These are phyloP conservation scores for Phtheirospermum japonicum DNA, from an alignment of 257 asterid genomes.

Conservation along the genomic window DNA sequence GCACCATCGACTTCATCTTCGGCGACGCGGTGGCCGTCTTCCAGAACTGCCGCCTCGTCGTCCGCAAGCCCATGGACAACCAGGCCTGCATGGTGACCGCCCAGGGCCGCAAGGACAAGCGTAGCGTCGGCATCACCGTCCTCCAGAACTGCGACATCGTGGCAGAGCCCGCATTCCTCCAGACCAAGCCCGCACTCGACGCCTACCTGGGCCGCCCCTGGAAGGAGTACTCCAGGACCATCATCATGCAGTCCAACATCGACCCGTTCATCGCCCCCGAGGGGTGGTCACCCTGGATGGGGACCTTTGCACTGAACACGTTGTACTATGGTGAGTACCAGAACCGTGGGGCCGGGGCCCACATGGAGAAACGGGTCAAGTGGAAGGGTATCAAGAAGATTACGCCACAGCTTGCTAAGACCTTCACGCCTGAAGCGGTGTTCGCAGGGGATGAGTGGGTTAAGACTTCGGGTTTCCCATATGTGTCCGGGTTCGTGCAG, in stretches of 20 bases:
- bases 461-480: slow-evolving; percentile 47
- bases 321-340: slow-evolving; percentile 66
- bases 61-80: slow-evolving; percentile 59
- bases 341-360: slow-evolving; percentile 65
- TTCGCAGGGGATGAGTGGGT: slow-evolving; percentile 52
- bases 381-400: slow-evolving; percentile 70
- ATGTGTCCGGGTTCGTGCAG: slow-evolving; percentile 39
- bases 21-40: slow-evolving; percentile 69
- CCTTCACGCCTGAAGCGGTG: slow-evolving; percentile 46
- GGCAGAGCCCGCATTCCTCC: slow-evolving; percentile 45
- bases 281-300: slow-evolving; percentile 84
- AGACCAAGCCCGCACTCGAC: slow-evolving; percentile 22
- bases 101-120: slow-evolving; percentile 67
- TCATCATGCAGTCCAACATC: slow-evolving; percentile 62
- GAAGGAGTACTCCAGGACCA: slow-evolving; percentile 72
- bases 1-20: slow-evolving; percentile 78
- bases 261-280: slow-evolving; percentile 51
- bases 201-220: slow-evolving; percentile 78
- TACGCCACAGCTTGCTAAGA: slow-evolving; percentile 48
- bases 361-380: slow-evolving; percentile 38
- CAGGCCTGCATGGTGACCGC: slow-evolving; percentile 89
- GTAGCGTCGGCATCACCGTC: slow-evolving; percentile 46
- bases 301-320: slow-evolving; percentile 50
- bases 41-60: slow-evolving; percentile 57
- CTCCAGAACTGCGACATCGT: slow-evolving; percentile 47